These are phyloP conservation scores for Bruguiera parviflora DNA, from an alignment of 345 rosid genomes.

Conservation along the genomic window DNA sequence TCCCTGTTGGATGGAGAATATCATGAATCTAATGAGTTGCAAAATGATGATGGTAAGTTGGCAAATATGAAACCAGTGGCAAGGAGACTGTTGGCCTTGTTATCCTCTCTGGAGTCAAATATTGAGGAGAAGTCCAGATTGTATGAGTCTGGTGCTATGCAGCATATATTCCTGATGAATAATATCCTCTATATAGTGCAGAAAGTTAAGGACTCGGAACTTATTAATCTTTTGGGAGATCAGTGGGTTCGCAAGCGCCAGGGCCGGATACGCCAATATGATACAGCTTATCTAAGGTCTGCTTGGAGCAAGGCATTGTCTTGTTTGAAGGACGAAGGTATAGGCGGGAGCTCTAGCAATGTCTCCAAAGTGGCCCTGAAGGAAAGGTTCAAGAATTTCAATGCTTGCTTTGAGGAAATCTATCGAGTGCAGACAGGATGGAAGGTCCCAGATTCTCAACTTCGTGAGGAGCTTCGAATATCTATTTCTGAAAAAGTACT, in stretches of 20 bases:
- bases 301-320: slow-evolving; percentile 75
- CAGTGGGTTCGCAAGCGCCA: slow-evolving; percentile 88
- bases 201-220: slow-evolving; percentile 86
- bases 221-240: slow-evolving; percentile 81
- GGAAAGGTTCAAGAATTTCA: slow-evolving; percentile 83
- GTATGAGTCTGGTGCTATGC: slow-evolving; percentile 79
- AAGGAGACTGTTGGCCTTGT: slow-evolving; percentile 51
- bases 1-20: slow-evolving; percentile 55
- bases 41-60: slow-evolving; percentile 28
- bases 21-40: slow-evolving; percentile 34
- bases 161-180: slow-evolving; percentile 76
- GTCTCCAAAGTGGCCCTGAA: slow-evolving; percentile 73
- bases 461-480: slow-evolving; percentile 88
- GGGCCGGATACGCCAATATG: slow-evolving; percentile 75
- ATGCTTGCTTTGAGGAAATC: slow-evolving; percentile 82
- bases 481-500: slow-evolving; percentile 85
- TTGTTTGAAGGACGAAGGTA: slow-evolving; percentile 80
- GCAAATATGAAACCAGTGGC: slow-evolving; percentile 54
- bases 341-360: slow-evolving; percentile 62
- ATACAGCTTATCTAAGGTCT: slow-evolving; percentile 87
- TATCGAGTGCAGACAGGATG: slow-evolving; percentile 89
- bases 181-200: slow-evolving; percentile 84
- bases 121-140: slow-evolving; percentile 83
- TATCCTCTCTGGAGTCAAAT: slow-evolving; percentile 63
- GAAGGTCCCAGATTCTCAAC: slow-evolving; percentile 94